These are phyloP conservation scores for Lanmaoa rubissima DNA, from an alignment of 768 basidiomycete genomes.

Conservation along the genomic window DNA sequence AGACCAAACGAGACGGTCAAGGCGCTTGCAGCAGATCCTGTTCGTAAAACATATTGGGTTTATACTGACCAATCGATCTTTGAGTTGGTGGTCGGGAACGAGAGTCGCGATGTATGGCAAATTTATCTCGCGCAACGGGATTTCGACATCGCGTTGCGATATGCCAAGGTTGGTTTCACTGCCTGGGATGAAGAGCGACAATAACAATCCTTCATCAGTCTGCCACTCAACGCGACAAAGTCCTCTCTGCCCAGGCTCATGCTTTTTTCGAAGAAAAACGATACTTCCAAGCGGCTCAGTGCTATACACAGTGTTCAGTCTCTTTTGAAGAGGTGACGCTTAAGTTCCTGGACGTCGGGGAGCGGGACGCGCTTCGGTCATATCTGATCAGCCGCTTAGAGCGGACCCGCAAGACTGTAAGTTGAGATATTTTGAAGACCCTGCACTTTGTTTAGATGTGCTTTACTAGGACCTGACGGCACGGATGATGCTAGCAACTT, in stretches of 20 bases:
- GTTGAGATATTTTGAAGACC: constrained; percentile 21
- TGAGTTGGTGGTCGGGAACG: constrained; percentile 81
- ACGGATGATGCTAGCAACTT: constrained; percentile 96
- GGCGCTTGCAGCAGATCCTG: constrained; percentile 80
- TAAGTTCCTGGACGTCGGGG: constrained; percentile 84
- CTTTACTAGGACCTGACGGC: constrained; percentile 77
- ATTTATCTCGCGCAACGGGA: constrained; percentile 78
- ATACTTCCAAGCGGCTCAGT: constrained; percentile 90
- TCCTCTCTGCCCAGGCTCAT: constrained; percentile 82
- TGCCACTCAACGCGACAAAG: constrained; percentile 80
- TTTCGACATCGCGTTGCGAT: constrained; percentile 75
- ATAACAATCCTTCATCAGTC: constrained; percentile 48
- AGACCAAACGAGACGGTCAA: constrained; percentile 70
- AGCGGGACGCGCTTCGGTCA: constrained; percentile 86
- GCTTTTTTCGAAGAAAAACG: constrained; percentile 73
- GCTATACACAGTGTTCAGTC: constrained; percentile 84
- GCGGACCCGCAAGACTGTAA: constrained; percentile 75
- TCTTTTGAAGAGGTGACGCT: constrained; percentile 91
- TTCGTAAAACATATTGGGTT: constrained; percentile 91
- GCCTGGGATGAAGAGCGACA: not conserved
- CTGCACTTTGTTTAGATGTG: not conserved
- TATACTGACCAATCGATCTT: constrained; percentile 87
- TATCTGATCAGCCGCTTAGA: constrained; percentile 89
- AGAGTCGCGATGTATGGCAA: constrained; percentile 94
- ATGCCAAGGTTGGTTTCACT: constrained; percentile 64